phyloP scores from a whole-genome alignment of 208 protist species.

The Leishmania major region DNA sequence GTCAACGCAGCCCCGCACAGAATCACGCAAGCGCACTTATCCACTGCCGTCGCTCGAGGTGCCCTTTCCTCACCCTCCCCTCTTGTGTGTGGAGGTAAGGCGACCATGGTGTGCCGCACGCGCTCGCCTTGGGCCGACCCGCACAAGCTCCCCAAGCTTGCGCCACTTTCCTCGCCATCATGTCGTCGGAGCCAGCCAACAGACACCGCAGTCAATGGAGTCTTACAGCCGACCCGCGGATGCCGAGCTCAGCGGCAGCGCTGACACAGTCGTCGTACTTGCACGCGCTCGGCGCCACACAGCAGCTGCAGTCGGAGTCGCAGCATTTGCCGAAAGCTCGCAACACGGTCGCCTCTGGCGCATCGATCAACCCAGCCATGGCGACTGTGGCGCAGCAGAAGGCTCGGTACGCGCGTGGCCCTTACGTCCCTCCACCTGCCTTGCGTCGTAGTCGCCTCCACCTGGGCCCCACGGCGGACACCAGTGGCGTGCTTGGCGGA shows the following conservation, averaged over 20 bases:
- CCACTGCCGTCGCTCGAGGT: not conserved
- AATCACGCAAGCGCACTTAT: not conserved
- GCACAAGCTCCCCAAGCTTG: not conserved
- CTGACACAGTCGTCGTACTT: not conserved
- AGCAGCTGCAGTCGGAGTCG: not conserved
- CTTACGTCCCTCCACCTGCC: conserved; percentile 13
- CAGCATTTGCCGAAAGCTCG: not conserved
- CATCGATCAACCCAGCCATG: not conserved
- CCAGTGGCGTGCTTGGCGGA: not conserved
- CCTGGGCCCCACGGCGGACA: not conserved
- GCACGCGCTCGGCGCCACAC: not conserved
- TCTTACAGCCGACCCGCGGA: not conserved
- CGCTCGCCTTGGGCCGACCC: not conserved
- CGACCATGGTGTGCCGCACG: not conserved
- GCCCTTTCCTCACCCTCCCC: not conserved
- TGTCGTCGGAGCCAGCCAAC: not conserved
- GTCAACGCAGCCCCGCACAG: not conserved
- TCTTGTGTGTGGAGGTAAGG: not conserved
- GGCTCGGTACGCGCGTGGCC: conserved; percentile 20
- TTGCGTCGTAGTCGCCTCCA: conserved; percentile 2
- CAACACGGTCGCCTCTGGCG: not conserved
- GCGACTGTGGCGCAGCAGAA: conserved; percentile 27
- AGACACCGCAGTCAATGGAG: not conserved
- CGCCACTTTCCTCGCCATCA: not conserved
- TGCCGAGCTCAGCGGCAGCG: not conserved